These are phyloP conservation scores for Flaveria trinervia DNA, from an alignment of 129 eudicot genomes.

Conservation along the genomic window DNA sequence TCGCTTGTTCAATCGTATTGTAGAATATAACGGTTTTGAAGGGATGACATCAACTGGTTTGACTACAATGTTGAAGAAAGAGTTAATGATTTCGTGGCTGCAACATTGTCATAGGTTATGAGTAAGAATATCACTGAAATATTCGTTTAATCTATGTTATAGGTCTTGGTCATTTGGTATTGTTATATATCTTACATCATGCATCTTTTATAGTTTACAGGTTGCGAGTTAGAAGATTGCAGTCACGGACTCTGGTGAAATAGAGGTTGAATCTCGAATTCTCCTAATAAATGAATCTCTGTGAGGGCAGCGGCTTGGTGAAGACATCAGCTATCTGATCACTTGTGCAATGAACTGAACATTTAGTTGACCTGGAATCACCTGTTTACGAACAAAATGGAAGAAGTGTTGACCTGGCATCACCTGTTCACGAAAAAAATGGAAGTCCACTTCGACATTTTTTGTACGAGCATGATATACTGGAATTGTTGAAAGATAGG, in stretches of 20 bases:
- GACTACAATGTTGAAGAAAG: slow-evolving; percentile 95
- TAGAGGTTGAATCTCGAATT: slow-evolving; percentile 65
- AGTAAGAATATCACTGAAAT: slow-evolving; percentile 48
- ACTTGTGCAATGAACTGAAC: no score
- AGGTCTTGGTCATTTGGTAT: background rate
- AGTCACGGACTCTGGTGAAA: slow-evolving; percentile 72
- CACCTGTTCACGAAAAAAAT: no score
- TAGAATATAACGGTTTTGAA: background rate
- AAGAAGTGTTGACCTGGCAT: no score
- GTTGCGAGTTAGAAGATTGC: slow-evolving; percentile 58
- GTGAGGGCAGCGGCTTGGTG: no score
- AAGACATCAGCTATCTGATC: no score
- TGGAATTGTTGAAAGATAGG: no score
- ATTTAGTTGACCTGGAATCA: no score
- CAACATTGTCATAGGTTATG: slow-evolving; percentile 81
- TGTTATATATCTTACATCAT: background rate
- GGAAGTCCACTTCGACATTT: no score
- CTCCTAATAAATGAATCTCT: slow-evolving; percentile 64
- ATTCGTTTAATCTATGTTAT: background rate
- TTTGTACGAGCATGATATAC: no score
- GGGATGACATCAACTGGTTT: slow-evolving; percentile 36
- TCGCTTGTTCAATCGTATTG: no score
- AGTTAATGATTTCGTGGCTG: slow-evolving; percentile 82
- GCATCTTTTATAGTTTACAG: slow-evolving; percentile 39
- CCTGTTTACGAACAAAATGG: no score